Evolutionary conservation across 371 early-diverging fungal genomes (phyloP).

Genomic region (Catenaria anguillulae): DNA sequence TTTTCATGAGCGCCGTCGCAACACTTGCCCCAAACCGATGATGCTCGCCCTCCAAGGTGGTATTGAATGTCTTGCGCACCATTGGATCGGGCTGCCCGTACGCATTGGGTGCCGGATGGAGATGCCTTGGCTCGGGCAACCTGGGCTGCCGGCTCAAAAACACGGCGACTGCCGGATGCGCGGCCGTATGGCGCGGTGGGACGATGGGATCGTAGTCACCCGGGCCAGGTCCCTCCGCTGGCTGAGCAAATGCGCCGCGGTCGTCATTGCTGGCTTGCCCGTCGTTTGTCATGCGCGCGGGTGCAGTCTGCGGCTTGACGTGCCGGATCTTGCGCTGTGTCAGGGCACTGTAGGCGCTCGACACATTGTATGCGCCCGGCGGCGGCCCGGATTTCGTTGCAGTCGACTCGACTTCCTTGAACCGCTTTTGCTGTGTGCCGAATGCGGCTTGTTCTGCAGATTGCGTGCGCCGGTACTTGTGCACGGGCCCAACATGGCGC

Average conservation of each 20-base stretch:
- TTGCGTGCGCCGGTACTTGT: not conserved
- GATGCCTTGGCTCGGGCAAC: not conserved
- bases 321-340: not conserved
- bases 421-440: not conserved
- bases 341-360: not conserved
- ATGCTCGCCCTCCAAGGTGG: not conserved
- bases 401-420: not conserved
- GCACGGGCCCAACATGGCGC: not conserved
- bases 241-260: not conserved
- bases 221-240: not conserved
- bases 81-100: not conserved
- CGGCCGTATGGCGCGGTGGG: not conserved
- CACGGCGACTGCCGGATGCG: not conserved
- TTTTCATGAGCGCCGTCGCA: not conserved
- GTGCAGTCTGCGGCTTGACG: too few species aligned
- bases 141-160: not conserved
- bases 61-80: not conserved
- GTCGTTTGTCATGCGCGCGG: too few species aligned
- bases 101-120: not conserved
- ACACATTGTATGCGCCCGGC: conserved; percentile 4
- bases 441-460: not conserved
- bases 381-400: not conserved
- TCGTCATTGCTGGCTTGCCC: too few species aligned
- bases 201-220: not conserved
- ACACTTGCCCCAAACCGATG: not conserved